A percentile compares a stretch with the other conserved stretches of the same genome.
Conservation (phyloP, 768 basidiomycete species). For the Naganishia vaughanmartiniae region DNA sequence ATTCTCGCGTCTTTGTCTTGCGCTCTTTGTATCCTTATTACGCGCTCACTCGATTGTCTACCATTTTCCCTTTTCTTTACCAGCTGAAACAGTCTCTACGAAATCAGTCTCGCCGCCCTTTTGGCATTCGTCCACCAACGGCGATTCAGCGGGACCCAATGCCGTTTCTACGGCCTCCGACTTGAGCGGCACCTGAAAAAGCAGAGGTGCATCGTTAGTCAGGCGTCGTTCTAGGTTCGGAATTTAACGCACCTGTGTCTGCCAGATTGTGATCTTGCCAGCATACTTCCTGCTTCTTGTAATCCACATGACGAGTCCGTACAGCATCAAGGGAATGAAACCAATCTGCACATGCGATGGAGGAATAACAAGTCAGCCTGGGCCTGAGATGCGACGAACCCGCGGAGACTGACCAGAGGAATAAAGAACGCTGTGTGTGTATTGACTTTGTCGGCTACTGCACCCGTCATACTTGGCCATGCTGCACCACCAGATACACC, state of each 20-base stretch:
- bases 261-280: slow-evolving; percentile 30
- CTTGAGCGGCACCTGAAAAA: neutral
- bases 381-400: neutral
- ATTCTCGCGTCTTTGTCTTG: no score
- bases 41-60: no score
- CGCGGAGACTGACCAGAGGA: slow-evolving; percentile 16
- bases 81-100: neutral
- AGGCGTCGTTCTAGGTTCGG: no score
- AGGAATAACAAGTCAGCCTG: neutral
- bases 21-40: no score
- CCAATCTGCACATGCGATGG: slow-evolving; percentile 1
- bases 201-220: neutral
- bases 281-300: slow-evolving; percentile 29
- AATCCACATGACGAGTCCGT: slow-evolving; percentile 37
- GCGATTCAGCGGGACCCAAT: neutral
- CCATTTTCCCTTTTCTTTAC: neutral
- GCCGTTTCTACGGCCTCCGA: neutral
- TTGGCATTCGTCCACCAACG: neutral
- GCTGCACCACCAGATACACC: slow-evolving; percentile 36
- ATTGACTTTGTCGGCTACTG: slow-evolving; percentile 28
- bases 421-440: slow-evolving; percentile 33
- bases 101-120: neutral
- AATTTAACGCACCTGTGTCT: neutral
- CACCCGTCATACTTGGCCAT: slow-evolving; percentile 31
- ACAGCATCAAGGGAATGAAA: slow-evolving; percentile 31